Percentiles rank a stretch among this genome's conserved stretches.
These are phyloP conservation scores for Flaveria sonorensis DNA, from an alignment of 129 eudicot genomes.

Conservation along the genomic window DNA sequence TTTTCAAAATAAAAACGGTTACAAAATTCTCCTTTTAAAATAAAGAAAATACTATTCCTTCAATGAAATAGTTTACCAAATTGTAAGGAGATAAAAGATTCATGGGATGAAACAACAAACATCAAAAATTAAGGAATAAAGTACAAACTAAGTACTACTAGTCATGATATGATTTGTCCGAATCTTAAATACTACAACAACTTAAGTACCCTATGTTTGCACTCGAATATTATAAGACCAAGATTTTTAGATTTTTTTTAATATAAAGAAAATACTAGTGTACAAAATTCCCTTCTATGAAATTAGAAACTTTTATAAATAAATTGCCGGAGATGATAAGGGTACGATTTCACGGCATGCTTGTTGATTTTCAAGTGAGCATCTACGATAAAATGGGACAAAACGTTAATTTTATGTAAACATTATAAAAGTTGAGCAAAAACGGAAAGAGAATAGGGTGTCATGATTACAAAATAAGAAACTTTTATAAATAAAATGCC, in stretches of 20 bases:
- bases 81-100: conserved; percentile 17
- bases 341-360: neutral
- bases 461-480: too few relatives aligned
- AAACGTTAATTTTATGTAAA: neutral
- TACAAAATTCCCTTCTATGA: neutral
- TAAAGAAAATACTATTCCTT: neutral
- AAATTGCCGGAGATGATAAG: neutral
- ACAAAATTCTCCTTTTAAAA: neutral
- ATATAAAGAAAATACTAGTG: neutral
- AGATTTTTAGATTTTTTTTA: neutral
- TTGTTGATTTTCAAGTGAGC: neutral
- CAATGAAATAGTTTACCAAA: neutral
- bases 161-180: conserved; percentile 30
- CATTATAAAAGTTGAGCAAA: neutral
- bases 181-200: conserved; percentile 26
- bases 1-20: too few relatives aligned
- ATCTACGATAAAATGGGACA: neutral
- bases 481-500: neutral
- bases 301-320: neutral
- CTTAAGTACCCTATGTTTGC: conserved; percentile 31
- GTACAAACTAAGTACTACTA: conserved; percentile 38
- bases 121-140: conserved; percentile 39
- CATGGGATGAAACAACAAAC: conserved; percentile 35
- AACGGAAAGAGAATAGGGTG: too few relatives aligned
- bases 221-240: conserved; percentile 22